Evolutionary conservation across 306 rosid species (phyloP).

Genomic region (Quercus gilva): DNA sequence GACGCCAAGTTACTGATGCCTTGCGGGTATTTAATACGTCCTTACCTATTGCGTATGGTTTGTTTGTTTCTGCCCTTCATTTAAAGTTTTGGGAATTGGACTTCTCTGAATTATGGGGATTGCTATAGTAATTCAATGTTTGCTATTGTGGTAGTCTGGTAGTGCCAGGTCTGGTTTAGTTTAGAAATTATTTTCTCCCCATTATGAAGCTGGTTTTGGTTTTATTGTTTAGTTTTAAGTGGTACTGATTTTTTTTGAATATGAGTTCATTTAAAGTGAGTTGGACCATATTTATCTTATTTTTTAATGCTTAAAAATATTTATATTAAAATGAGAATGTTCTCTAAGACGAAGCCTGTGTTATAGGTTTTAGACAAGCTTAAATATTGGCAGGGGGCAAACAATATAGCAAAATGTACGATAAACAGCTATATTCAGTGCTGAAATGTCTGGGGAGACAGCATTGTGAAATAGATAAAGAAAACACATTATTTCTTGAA

Average conservation of each 20-base stretch:
- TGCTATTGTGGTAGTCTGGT: neutral
- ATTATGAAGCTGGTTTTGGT: neutral
- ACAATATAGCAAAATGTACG: neutral
- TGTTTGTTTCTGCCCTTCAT: neutral
- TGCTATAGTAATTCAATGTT: neutral
- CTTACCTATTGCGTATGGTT: neutral
- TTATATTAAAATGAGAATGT: neutral
- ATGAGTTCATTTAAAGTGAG: neutral
- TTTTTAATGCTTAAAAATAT: neutral
- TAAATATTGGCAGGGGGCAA: neutral
- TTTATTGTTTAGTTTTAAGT: neutral
- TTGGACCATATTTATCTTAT: neutral
- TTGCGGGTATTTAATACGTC: constrained; percentile 58
- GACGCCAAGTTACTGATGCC: constrained; percentile 72
- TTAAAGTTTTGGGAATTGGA: neutral
- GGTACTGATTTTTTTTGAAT: neutral
- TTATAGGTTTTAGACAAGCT: neutral
- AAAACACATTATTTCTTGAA: neutral
- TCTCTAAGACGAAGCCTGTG: neutral
- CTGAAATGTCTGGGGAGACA: neutral
- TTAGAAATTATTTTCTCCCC: neutral
- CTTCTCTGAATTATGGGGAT: neutral
- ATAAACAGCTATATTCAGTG: neutral
- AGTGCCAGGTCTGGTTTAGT: neutral
- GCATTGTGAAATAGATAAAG: neutral